Conservation (phyloP, 1,284 basidiomycete species). For the Trametes polyzona region DNA sequence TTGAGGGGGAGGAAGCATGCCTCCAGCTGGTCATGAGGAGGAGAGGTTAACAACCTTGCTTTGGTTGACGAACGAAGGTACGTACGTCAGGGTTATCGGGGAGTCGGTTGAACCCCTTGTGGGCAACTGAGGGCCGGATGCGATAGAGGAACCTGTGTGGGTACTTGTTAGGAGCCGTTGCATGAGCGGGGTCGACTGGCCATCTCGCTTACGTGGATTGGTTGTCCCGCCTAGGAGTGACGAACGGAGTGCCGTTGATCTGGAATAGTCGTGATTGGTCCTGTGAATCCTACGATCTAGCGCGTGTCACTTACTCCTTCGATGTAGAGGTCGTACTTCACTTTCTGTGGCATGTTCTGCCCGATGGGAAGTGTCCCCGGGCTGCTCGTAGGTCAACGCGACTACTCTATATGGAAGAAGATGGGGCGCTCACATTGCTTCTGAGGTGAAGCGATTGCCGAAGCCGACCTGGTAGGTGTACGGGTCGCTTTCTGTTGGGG, state of each 20-base stretch:
- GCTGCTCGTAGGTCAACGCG: constrained; percentile 34
- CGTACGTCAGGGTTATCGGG: constrained; percentile 62
- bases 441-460: constrained; percentile 55
- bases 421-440: constrained; percentile 48
- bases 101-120: constrained; percentile 62
- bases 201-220: constrained; percentile 45
- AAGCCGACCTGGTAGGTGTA: constrained; percentile 62
- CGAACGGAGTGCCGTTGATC: constrained; percentile 66
- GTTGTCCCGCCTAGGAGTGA: constrained; percentile 56
- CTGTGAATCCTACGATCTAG: not conserved
- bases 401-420: not conserved
- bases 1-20: constrained; percentile 63
- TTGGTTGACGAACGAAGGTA: not conserved
- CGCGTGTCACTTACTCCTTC: constrained; percentile 49
- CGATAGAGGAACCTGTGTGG: constrained; percentile 58
- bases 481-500: constrained; percentile 50
- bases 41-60: constrained; percentile 4
- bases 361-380: constrained; percentile 55
- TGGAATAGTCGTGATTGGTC: constrained; percentile 32
- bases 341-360: constrained; percentile 67
- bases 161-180: not conserved
- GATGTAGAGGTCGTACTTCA: constrained; percentile 63
- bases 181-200: not conserved
- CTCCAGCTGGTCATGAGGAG: constrained; percentile 46
- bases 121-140: constrained; percentile 70